Base-by-base conservation (phyloP, 768 basidiomycete species). In the Floccularia luteovirens region DNA sequence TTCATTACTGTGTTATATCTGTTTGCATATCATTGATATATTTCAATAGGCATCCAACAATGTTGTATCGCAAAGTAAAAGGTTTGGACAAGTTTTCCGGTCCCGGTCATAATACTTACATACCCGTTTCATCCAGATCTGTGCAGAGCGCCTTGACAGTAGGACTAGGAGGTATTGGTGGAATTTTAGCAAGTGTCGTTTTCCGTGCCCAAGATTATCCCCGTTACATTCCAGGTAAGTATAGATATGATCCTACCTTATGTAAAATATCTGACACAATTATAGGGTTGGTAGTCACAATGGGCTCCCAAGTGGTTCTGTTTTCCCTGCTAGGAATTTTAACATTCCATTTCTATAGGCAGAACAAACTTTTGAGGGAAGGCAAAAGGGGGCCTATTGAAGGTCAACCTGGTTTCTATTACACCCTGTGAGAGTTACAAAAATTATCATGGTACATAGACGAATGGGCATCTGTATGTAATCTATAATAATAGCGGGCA, bases 41-140 rank as follows among this genome's bases (percentile, higher is more conserved):
- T 16, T 17, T 28, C 10, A 8, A 8, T 37, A 67, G 62, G 54
- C 57, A 33, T 59, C 66, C 4, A 71, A 71, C 45, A 73, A 73
- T 45, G 69, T 71, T 3, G 67, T 68, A 7, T 67, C 68, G 12
- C 69, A 72, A 38, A 68, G 66, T 38, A 72, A 70, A 55, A 58
- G 57, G 62, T 62, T 23, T 19, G n/a, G 28, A 38, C 12, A 20
- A 33, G 1, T 19, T 37, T 24, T 21, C 16, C 19, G 25, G 12
- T n/a, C n/a, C n/a, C n/a, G 38, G 31, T 12, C 25, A n/a, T n/a
- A 16, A 12, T 2, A 34, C 37, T 47, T 13, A 48, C 31, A n/a
- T n/a, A 27, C 41, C 30, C 14, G 6, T 1, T 17, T 28, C 41
- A n/a, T 36, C 43, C 35, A 63, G 56, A 41, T 59, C 57, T 19